Evolutionary conservation across 2,329 filamentous ascomycete species (phyloP).

Genomic region (Parastagonospora avenae): DNA sequence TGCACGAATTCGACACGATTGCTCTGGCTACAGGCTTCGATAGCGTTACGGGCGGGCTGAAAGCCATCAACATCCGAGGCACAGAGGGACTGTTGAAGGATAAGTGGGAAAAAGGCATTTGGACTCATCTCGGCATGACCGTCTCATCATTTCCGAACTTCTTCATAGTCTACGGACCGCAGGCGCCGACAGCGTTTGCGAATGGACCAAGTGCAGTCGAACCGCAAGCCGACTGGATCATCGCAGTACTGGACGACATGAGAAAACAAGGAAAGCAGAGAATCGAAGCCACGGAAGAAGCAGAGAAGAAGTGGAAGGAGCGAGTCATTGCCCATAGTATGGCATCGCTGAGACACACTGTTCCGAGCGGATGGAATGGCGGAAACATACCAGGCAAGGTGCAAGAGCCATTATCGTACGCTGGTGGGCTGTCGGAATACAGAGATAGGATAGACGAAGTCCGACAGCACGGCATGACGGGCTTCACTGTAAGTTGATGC

Average conservation of each 20-base stretch:
- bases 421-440: constrained; percentile 12
- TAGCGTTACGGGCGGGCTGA: constrained; percentile 34
- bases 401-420: constrained; percentile 10
- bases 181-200: constrained; percentile 50
- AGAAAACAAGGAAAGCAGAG: constrained; percentile 31
- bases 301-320: constrained; percentile 46
- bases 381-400: constrained; percentile 18
- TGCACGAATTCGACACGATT: constrained; percentile 43
- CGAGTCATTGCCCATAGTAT: constrained; percentile 5
- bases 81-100: constrained; percentile 2
- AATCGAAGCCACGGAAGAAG: constrained; percentile 43
- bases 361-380: constrained; percentile 13
- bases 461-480: constrained; percentile 10
- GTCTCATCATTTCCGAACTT: constrained; percentile 40
- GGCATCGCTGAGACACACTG: constrained; percentile 1
- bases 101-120: constrained; percentile 40
- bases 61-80: constrained; percentile 4
- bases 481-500: constrained; percentile 8
- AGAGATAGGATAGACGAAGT: constrained; percentile 7
- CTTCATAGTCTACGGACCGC: constrained; percentile 47
- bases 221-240: constrained; percentile 47
- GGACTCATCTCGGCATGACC: constrained; percentile 47
- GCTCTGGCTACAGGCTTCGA: constrained; percentile 44
- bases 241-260: constrained; percentile 42
- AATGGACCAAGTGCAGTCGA: constrained; percentile 49